Base-by-base conservation (phyloP, 768 basidiomycete genomes). In the Mycena latifolia region DNA sequence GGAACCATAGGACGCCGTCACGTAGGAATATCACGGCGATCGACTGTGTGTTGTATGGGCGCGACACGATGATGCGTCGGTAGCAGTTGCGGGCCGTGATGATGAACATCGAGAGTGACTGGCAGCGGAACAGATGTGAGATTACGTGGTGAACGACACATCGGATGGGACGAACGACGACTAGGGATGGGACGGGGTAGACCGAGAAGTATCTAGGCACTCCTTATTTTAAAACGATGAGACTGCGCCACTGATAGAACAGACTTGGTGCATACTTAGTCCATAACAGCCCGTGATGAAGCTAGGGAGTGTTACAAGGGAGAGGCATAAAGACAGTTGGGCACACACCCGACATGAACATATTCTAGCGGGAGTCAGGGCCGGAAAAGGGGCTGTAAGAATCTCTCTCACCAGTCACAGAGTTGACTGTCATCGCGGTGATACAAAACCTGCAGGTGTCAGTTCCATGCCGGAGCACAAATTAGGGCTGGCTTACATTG, bases 1-100 rank as follows among this genome's bases (percentile, higher is more conserved):
- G 48, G 48, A 59, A 59, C 58, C 58, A 59, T 17, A 59, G 18
- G 24, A 59, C 47, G 14, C 58, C 58, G 20, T 59, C 58, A 24
- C 58, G 58, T 11, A 59, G 58, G 58, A 59, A 59, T 11, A 59
- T 37, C 35, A 20, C 18, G 27, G 25, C n/a, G 35, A 59, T 59
- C 1, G 58, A 51, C 14, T 59, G 47, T 1, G 58, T 59, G 37
- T 29, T 35, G 46, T 59, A 51, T 41, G 47, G 47, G 35, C 47
- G 58, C 27, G 58, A 59, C 5, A 18, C 58, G 20, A 47, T 35
- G 35, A 59, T 59, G 47, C 58, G 58, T 4, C 48, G 58, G 18
- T 12, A 20, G 58, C 58, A 59, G 11, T 39, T 59, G 25, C 33
- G 47, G 25, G 51, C 47, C 33, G 58, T 59, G 33, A 51, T 25